Evolutionary conservation across 108 stramenopile species (phyloP), one percentile per base, ranked within the genome.

Genomic region (Skeletonema potamos): DNA sequence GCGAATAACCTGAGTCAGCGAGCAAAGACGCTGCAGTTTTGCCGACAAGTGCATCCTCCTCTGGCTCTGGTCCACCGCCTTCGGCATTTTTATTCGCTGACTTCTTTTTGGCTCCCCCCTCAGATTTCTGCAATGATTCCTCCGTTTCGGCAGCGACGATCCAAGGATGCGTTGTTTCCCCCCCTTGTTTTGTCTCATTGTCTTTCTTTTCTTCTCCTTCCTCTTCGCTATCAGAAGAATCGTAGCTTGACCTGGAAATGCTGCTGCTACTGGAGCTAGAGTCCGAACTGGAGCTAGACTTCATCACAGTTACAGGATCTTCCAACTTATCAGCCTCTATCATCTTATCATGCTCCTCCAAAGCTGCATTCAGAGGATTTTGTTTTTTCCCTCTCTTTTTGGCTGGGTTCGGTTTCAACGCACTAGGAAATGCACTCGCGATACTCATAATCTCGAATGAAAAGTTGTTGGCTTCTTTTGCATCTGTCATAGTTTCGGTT

Each of bases 251-350:
- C 20, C 54, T 51, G 5, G 65, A 66, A 32, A 51, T 54, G 48
- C 48, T 51, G 17, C 58, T 55, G 66, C 48, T 51, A 22, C 48
- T 51, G 30, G 48, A 54, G 54, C 54, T 56, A 57, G 66, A 67
- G 33, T 34, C 56, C 24, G 66, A 67, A 22, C 48, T 51, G 30
- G 48, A 54, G 54, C 54, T 56, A 57, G 66, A 67, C 22, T 22
- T 36, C 33, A 56, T 56, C 34, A 22, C n/a, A n/a, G n/a, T n/a
- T n/a, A n/a, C n/a, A n/a, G n/a, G n/a, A n/a, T 34, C 7, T 7
- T 34, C 34, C 34, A 6, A 6, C 4, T 4, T 46, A n/a, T 20
- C 44, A 6, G 2, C 44, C n/a, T 18, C 18, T n/a, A 46, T 20
- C 44, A 46, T 46, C 44, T 20, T 46, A 3, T n/a, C 48, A 51